A percentile compares a stretch with the other conserved stretches of the same genome.
These are phyloP conservation scores for Diospyros lotus DNA, from an alignment of 148 eudicot species.

Conservation along the genomic window DNA sequence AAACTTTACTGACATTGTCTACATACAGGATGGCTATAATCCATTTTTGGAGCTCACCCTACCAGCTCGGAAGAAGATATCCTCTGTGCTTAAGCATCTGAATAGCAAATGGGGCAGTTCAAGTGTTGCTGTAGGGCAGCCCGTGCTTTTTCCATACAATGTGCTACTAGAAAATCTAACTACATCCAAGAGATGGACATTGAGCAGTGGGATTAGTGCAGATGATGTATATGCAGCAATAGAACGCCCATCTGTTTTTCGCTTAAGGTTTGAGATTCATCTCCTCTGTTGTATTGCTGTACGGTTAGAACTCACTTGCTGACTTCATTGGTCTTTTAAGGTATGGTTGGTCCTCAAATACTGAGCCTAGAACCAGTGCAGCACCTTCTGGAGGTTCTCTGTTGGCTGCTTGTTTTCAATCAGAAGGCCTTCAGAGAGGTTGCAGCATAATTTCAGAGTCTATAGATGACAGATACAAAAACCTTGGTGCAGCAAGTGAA, in stretches of 20 bases:
- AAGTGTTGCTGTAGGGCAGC: slow-evolving; percentile 54
- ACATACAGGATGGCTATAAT: slow-evolving; percentile 71
- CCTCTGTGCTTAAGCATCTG: slow-evolving; percentile 80
- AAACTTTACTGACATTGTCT: background rate
- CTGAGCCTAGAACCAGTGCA: slow-evolving; percentile 20
- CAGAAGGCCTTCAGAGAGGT: slow-evolving; percentile 23
- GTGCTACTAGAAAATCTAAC: slow-evolving; percentile 24
- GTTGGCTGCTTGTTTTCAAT: slow-evolving; percentile 15
- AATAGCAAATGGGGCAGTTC: slow-evolving; percentile 76
- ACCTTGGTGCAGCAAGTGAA: slow-evolving; percentile 16
- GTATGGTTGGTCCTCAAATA: slow-evolving; percentile 72
- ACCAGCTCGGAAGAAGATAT: slow-evolving; percentile 70
- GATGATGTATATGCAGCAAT: slow-evolving; percentile 64
- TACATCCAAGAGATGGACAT: slow-evolving; percentile 57
- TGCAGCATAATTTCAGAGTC: slow-evolving; percentile 11
- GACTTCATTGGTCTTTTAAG: slow-evolving; percentile 39
- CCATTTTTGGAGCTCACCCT: slow-evolving; percentile 82
- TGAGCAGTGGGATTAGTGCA: slow-evolving; percentile 32
- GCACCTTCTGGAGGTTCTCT: slow-evolving; percentile 21
- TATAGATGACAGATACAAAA: slow-evolving; percentile 17
- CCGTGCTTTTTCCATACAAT: slow-evolving; percentile 61
- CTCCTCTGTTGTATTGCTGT: background rate
- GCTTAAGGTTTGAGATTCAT: slow-evolving; percentile 56
- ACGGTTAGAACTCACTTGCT: slow-evolving; percentile 15
- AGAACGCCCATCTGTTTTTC: slow-evolving; percentile 59